Evolutionary conservation across 352 stramenopile genomes (phyloP), one percentile per base, ranked within the genome.

Genomic region (Globisporangium acanthophoron): DNA sequence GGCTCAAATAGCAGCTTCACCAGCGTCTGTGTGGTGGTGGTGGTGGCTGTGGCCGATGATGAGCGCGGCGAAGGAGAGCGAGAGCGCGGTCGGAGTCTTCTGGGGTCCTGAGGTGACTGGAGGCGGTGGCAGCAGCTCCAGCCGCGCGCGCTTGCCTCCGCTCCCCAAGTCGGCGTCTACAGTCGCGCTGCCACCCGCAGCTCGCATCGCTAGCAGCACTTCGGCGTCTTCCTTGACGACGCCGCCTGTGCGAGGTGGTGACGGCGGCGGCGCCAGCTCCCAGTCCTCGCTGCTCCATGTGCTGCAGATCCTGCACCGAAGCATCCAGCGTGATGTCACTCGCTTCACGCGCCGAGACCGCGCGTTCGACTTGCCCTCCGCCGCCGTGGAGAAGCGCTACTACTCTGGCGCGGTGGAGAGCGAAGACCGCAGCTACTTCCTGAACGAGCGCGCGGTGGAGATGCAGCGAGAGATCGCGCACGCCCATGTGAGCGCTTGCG

Each of bases 231-330:
- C 33, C 33, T 56, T 54, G 51, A 64, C 13, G 46, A 29, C 6
- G 57, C 70, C 5, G 47, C 71, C n/a, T 15, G 18, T 16, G 43
- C 43, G 43, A 24, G 18, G 11, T 16, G 41, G 40, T n/a, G 33
- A 9, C 5, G 12, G 37, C 5, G 13, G 37, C 13, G 37, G 37
- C 37, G 12, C 37, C 37, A 43, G 37, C 13, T n/a, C 43, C n/a
- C 43, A 48, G 4, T 58, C 54, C 15, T 76, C 75, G 5, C 56
- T 87, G 27, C 33, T 85, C 35, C 50, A 51, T 4, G 76, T 89
- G 12, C 58, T 89, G 15, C 67, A 82, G 31, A 81, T 70, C 4
- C 56, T 89, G n/a, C 69, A 76, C 37, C 50, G 52, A 47, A 70
- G 69, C 51, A 80, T 89, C 21, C 64, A 57, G 18, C 59, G 59